Base-by-base conservation (phyloP, 2,329 filamentous ascomycete genomes). In the Cytospora chrysosperma region DNA sequence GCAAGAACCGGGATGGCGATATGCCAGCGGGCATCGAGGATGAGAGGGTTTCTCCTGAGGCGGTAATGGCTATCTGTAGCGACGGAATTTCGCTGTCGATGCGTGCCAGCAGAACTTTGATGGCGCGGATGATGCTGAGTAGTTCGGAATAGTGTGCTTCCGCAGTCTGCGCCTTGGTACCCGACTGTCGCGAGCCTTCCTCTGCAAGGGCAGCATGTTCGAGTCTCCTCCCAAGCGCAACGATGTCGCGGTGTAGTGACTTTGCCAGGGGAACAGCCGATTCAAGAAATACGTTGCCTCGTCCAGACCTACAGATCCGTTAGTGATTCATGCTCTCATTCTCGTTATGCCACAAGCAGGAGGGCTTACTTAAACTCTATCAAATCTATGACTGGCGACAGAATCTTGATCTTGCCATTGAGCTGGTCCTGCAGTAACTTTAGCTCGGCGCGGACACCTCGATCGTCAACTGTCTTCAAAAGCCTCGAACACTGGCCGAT, bases 21-120 rank as follows among this genome's bases (percentile, higher is more conserved):
- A 98, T 91, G 12, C 89, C 89, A 1, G 90, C 82, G 0, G 93
- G 91, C 30, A 97, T 80, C 3, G 87, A 88, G 0, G 91, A 91
- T 0, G 91, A 92, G 32, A 98, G 81, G 63, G 87, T 96, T 62
- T 94, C 93, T 0, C 95, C 95, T 1, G 94, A 97, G 0, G 93
- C 94, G 1, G 92, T 95, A 68, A 99, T 96, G 61, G 95, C 95
- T 30, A 99, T 82, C 70, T 95, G 97, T 73, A 99, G 89, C 4
- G 97, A 81, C 0, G 94, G 94, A 13, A 98, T 92, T 15, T 94
- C 91, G 74, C 95, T 89, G 74, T 98, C 94, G 66, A 99, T 96
- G 10, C 89, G 86, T 13, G 80, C 78, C 2, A 98, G 82, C 3
- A 99, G 78, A 15, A 79, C 81, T 72, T 88, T 91, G 71, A 97